These are phyloP conservation scores for Raphidocelis subcapitata DNA, from an alignment of 139 green algal species.

Conservation along the genomic window DNA sequence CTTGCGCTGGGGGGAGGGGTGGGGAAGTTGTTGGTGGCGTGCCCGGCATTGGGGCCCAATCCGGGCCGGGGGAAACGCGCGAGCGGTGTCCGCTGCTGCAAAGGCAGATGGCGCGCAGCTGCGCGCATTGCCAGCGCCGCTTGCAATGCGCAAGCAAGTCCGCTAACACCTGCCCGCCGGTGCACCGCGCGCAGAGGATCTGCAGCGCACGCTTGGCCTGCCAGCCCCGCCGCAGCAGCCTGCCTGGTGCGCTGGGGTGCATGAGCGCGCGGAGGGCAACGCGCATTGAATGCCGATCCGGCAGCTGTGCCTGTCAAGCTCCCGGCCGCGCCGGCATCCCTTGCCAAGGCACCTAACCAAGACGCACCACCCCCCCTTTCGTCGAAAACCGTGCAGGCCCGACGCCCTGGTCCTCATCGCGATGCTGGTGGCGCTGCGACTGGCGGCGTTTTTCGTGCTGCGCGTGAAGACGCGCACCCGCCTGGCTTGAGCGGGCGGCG, in stretches of 20 bases:
- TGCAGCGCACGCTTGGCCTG: slow-evolving; percentile 18
- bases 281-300: no score
- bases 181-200: not conserved
- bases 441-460: slow-evolving; percentile 47
- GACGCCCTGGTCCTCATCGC: slow-evolving; percentile 52
- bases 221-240: slow-evolving; percentile 5
- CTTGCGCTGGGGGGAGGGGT: slow-evolving; percentile 3
- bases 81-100: no score
- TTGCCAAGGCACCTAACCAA: not conserved
- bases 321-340: not conserved
- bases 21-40: not conserved
- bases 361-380: no score
- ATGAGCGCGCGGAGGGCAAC: no score
- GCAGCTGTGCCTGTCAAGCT: not conserved
- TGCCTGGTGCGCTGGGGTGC: not conserved
- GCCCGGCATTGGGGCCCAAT: no score
- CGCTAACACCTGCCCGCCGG: no score
- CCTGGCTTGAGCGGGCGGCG: not conserved
- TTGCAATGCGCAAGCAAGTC: no score
- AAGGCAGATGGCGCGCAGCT: no score
- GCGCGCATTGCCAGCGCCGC: no score
- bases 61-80: no score
- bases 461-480: slow-evolving; percentile 37
- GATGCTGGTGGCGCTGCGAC: slow-evolving; percentile 50
- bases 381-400: not conserved